Conservation (phyloP, 345 rosid genomes). For the Triadica sebifera region DNA sequence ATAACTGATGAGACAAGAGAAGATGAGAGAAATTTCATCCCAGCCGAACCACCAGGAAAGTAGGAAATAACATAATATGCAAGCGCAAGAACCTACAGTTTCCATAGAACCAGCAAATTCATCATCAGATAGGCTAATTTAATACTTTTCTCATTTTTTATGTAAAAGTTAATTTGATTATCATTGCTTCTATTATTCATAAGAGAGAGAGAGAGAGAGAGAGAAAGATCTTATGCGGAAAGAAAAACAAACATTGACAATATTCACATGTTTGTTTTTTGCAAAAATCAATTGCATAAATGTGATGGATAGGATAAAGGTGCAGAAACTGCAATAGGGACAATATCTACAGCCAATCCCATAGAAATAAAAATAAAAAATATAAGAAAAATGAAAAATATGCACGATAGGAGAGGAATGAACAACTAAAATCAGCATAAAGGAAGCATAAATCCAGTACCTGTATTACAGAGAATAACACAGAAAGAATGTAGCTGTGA, state of each 20-base stretch:
- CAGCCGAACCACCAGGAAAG: constrained; percentile 73
- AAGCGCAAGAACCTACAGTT: constrained; percentile 52
- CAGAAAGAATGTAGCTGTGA: constrained; percentile 93
- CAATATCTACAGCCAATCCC: not conserved
- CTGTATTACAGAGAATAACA: constrained; percentile 88
- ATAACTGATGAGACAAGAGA: constrained; percentile 49
- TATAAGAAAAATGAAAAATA: not conserved
- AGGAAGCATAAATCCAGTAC: constrained; percentile 33
- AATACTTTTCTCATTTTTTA: too few relatives aligned
- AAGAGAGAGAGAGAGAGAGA: not conserved
- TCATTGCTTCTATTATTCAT: too few relatives aligned
- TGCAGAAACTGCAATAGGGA: not conserved
- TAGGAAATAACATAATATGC: constrained; percentile 67
- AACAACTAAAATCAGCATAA: not conserved
- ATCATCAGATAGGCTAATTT: not conserved
- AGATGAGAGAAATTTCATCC: constrained; percentile 57
- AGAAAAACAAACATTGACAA: not conserved
- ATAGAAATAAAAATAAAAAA: not conserved
- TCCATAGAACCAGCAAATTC: not conserved
- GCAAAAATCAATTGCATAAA: not conserved
- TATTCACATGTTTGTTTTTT: not conserved
- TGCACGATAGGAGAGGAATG: not conserved
- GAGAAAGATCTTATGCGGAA: too few relatives aligned
- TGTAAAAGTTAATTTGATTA: too few relatives aligned
- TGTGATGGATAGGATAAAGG: not conserved